Evolutionary conservation across 164 flowering plant species (phyloP).

Genomic region (Saururus chinensis): DNA sequence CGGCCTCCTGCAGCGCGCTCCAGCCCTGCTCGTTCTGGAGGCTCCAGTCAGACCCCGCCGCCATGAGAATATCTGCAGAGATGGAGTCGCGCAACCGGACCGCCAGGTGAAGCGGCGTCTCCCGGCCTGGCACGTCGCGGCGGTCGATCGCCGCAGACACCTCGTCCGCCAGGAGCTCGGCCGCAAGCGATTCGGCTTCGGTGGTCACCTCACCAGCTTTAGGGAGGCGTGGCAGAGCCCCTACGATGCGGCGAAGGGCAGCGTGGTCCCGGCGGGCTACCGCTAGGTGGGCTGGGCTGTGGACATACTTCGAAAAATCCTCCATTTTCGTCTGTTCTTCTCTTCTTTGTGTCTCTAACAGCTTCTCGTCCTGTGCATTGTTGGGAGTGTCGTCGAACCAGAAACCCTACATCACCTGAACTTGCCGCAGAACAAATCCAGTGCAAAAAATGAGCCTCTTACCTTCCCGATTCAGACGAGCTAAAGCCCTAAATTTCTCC

Average conservation of each 20-base stretch:
- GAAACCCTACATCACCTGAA: too few species aligned
- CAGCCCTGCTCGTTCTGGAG: slow-evolving; percentile 95
- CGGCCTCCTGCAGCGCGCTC: slow-evolving; percentile 98
- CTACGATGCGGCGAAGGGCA: slow-evolving; percentile 42
- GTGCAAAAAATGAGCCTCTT: not conserved
- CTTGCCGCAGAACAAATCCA: not conserved
- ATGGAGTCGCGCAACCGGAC: slow-evolving; percentile 68
- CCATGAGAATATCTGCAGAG: slow-evolving; percentile 86
- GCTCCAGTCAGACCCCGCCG: slow-evolving; percentile 98
- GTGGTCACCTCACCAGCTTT: slow-evolving; percentile 75
- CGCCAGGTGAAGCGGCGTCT: slow-evolving; percentile 92
- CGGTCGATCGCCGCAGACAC: slow-evolving; percentile 75
- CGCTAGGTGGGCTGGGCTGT: slow-evolving; percentile 80
- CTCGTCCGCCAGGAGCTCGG: slow-evolving; percentile 67
- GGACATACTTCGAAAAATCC: slow-evolving; percentile 63
- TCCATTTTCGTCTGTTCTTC: slow-evolving; percentile 36
- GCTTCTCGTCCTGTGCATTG: too few species aligned
- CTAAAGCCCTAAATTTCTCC: not conserved
- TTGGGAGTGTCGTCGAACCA: too few species aligned
- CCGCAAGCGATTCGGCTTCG: slow-evolving; percentile 71
- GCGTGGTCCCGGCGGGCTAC: slow-evolving; percentile 63
- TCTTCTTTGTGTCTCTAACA: too few species aligned
- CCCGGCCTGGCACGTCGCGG: slow-evolving; percentile 96
- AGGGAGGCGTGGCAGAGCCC: slow-evolving; percentile 58
- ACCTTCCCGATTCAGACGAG: not conserved